phyloP scores from a whole-genome alignment of 169 alveolate species.

The Eimeria acervulina region DNA sequence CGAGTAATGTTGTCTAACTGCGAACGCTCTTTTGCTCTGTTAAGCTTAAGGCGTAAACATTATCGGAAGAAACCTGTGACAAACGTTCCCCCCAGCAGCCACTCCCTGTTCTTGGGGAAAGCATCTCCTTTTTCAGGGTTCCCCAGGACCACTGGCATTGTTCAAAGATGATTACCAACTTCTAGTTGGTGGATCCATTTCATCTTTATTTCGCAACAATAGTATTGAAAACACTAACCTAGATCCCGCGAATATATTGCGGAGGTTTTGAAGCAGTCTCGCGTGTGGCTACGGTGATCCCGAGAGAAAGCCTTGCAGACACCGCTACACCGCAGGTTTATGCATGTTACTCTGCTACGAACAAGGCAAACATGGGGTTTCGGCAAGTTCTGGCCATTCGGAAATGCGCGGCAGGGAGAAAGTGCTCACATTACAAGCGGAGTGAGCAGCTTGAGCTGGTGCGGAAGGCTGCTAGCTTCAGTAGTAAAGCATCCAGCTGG shows the following conservation, averaged over 20 bases:
- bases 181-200: neutral
- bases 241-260: neutral
- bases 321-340: neutral
- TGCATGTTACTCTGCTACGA: neutral
- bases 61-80: neutral
- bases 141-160: neutral
- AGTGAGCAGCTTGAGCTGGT: neutral
- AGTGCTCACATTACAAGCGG: neutral
- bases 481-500: neutral
- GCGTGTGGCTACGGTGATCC: neutral
- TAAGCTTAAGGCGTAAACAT: neutral
- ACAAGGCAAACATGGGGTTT: neutral
- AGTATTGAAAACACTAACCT: neutral
- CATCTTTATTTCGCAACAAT: neutral
- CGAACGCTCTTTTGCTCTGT: neutral
- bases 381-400: neutral
- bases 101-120: neutral
- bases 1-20: neutral
- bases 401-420: neutral
- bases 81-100: neutral
- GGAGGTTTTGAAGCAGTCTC: neutral
- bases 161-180: neutral
- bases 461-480: neutral
- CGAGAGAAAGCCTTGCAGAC: neutral
- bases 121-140: neutral